Base-by-base conservation (phyloP, 345 rosid species). In the Euphorbia peplus region DNA sequence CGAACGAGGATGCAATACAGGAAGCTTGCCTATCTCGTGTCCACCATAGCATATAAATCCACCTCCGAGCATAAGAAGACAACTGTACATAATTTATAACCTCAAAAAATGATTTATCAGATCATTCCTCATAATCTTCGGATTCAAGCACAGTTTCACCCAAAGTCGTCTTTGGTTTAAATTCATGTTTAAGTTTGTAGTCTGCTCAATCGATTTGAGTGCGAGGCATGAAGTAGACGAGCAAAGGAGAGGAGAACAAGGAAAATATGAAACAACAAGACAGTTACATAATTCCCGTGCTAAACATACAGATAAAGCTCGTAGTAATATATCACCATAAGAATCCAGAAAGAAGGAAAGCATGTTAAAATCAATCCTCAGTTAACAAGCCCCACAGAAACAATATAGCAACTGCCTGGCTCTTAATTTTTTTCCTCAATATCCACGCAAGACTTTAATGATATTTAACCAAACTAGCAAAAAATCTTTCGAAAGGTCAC, bases 1-100 rank as follows among this genome's bases (percentile, higher is more conserved):
- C 28, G 47, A 24, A 39, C 7, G 30, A 32, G 65, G 72, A 60
- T n/a, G 54, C 48, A 74, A 70, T 55, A 60, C 56, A 63, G 70
- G 68, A 76, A 41, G 21, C 68, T 37, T 19, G 60, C 53, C 66
- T 28, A 56, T 56, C 68, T 67, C 1, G 14, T 44, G 19, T 65
- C 65, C 47, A 48, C 72, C 29, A 62, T 41, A 37, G 54, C 11
- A 42, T 42, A 21, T 35, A 9, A 24, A 69, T 50, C 53, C 7
- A 28, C 60, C 66, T 56, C 68, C 73, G 68, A n/a, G 19, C 47
- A 71, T 69, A 67, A 76, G 71, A 50, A 29, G 51, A 58, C 29
- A 57, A 42, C 63, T 16, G 28, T 62, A 64, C 66, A 66, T 13
- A 24, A 50, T 57, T 48, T 32, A n/a, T 42, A 52, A 15, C 37